These are phyloP conservation scores for Salix suchowensis DNA, from an alignment of 345 rosid species.

Conservation along the genomic window DNA sequence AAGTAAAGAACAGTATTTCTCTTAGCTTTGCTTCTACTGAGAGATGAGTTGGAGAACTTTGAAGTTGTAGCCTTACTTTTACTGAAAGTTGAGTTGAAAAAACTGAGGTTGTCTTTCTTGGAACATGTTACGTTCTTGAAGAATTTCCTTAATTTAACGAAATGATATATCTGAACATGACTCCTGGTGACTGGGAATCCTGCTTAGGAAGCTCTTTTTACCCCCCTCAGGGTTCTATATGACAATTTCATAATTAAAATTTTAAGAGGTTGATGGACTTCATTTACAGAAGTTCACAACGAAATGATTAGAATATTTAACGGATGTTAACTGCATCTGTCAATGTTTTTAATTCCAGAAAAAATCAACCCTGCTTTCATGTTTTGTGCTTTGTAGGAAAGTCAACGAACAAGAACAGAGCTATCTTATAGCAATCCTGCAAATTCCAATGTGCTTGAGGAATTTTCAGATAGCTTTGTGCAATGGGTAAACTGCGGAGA, in stretches of 20 bases:
- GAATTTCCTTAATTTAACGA: neutral
- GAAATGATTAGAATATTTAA: neutral
- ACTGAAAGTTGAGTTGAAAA: neutral
- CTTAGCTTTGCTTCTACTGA: neutral
- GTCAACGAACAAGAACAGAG: constrained; percentile 47
- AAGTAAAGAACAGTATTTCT: neutral
- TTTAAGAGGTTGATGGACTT: neutral
- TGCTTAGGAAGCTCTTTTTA: neutral
- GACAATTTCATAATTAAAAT: neutral
- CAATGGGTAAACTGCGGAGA: constrained; percentile 78
- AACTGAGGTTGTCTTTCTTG: neutral
- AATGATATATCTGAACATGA: neutral
- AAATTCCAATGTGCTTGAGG: constrained; percentile 39
- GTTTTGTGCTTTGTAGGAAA: constrained; percentile 42
- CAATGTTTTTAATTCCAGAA: neutral
- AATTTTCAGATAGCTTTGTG: constrained; percentile 68
- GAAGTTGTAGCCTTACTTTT: neutral
- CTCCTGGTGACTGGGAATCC: neutral
- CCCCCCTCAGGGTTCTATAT: neutral
- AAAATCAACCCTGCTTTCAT: neutral
- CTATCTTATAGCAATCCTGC: constrained; percentile 25
- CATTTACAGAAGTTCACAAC: neutral
- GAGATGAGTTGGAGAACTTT: neutral
- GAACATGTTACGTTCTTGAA: neutral
- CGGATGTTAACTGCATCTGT: neutral